phyloP scores from a whole-genome alignment of 306 rosid species.

The Crataegus laevigata region DNA sequence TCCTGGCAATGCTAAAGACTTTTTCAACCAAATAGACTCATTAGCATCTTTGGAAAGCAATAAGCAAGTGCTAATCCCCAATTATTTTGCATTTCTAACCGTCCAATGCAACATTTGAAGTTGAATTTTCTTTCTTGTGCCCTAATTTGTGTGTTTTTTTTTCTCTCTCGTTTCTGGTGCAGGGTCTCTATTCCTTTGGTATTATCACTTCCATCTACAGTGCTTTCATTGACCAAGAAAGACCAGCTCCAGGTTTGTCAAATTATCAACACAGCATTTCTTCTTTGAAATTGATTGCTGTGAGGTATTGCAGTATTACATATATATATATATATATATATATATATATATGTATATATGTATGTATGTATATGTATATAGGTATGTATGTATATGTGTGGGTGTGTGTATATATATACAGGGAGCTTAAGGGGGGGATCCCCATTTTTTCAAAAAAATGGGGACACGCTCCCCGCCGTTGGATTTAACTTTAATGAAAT shows the following conservation, averaged over 20 bases:
- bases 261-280: not conserved
- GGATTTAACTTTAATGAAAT: too few species aligned
- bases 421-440: too few species aligned
- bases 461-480: too few species aligned
- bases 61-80: constrained; percentile 38
- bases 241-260: constrained; percentile 71
- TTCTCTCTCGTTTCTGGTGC: constrained; percentile 26
- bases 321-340: too few species aligned
- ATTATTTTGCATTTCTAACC: not conserved
- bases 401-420: too few species aligned
- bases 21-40: constrained; percentile 81
- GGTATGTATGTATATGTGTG: too few species aligned
- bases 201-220: constrained; percentile 77
- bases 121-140: not conserved
- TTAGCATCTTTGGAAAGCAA: constrained; percentile 74
- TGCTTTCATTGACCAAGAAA: constrained; percentile 68
- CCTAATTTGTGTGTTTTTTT: constrained; percentile 7
- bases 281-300: not conserved
- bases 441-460: too few species aligned
- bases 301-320: not conserved
- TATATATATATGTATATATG: too few species aligned
- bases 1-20: constrained; percentile 88
- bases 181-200: constrained; percentile 81
- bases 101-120: not conserved
- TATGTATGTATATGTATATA: too few species aligned